Evolutionary conservation across 208 protist species (phyloP).

Genomic region (Paratrypanosoma confusum): DNA sequence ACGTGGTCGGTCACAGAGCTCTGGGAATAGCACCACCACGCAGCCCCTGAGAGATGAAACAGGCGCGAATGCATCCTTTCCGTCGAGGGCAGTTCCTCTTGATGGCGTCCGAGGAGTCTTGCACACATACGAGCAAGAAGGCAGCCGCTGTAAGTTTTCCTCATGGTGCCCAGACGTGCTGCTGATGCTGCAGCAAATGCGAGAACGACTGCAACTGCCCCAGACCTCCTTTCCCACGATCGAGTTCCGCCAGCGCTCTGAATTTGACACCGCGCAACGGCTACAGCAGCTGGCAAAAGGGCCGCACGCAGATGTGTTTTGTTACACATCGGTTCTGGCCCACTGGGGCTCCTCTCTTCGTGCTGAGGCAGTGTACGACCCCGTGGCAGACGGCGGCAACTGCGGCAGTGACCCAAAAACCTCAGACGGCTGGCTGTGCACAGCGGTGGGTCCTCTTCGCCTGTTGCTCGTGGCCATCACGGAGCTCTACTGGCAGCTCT

Average conservation of each 20-base stretch:
- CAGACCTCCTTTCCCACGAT: constrained; percentile 29
- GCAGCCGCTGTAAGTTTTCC: constrained; percentile 10
- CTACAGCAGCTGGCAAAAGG: not conserved
- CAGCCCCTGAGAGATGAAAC: not conserved
- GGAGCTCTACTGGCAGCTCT: constrained; percentile 19
- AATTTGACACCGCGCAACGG: not conserved
- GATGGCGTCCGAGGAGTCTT: constrained; percentile 1
- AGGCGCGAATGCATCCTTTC: not conserved
- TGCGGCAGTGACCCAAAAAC: not conserved
- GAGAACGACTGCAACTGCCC: constrained; percentile 16
- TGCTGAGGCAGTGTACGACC: constrained; percentile 23
- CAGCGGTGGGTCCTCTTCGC: constrained; percentile 15
- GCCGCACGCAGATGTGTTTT: not conserved
- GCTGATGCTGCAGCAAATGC: constrained; percentile 36
- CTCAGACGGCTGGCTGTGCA: not conserved
- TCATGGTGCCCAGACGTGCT: constrained; percentile 33
- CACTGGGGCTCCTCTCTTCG: constrained; percentile 21
- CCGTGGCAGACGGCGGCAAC: not conserved
- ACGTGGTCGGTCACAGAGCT: not conserved
- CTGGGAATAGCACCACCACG: not conserved
- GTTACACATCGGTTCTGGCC: constrained; percentile 28
- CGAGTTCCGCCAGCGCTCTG: constrained; percentile 25
- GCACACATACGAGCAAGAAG: not conserved
- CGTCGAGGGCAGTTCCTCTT: not conserved
- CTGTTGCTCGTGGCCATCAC: constrained; percentile 19